Percentiles rank a stretch among this genome's conserved stretches.
Evolutionary conservation across 2,329 filamentous ascomycete species (phyloP).

Genomic region (Immersiporthe knoxdaviesiana): DNA sequence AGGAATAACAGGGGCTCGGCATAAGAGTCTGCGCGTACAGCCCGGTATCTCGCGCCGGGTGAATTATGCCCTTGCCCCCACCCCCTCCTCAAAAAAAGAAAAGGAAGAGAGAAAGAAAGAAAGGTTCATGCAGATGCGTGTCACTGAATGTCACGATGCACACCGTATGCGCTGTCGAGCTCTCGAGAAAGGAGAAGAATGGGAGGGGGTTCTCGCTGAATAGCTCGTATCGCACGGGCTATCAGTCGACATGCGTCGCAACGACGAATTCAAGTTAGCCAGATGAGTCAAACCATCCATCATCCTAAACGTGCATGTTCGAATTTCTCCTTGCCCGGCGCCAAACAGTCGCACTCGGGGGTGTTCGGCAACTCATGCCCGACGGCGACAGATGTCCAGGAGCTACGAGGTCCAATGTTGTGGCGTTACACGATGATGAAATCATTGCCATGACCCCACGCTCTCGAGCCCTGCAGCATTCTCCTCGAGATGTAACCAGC

Average conservation of each 20-base stretch:
- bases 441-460: not conserved
- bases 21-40: not conserved
- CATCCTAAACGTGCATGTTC: not conserved
- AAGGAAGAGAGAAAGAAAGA: too few relatives aligned
- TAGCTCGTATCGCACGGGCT: not conserved
- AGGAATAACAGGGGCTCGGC: not conserved
- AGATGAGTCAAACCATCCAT: not conserved
- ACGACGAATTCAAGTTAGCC: not conserved
- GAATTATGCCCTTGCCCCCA: too few relatives aligned
- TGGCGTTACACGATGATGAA: not conserved
- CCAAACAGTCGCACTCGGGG: not conserved
- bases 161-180: too few relatives aligned
- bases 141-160: not conserved
- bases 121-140: not conserved
- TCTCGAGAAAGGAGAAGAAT: not conserved
- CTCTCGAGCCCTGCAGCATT: not conserved
- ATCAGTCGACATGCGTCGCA: not conserved
- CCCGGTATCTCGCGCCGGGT: not conserved
- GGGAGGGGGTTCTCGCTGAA: too few relatives aligned
- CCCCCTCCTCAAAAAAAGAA: too few relatives aligned
- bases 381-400: not conserved
- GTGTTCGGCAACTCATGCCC: not conserved
- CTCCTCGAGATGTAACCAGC: not conserved
- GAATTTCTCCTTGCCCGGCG: not conserved
- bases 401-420: not conserved